These are phyloP conservation scores for Kalanchoe fedtschenkoi DNA, from an alignment of 164 flowering plant species.

Conservation along the genomic window DNA sequence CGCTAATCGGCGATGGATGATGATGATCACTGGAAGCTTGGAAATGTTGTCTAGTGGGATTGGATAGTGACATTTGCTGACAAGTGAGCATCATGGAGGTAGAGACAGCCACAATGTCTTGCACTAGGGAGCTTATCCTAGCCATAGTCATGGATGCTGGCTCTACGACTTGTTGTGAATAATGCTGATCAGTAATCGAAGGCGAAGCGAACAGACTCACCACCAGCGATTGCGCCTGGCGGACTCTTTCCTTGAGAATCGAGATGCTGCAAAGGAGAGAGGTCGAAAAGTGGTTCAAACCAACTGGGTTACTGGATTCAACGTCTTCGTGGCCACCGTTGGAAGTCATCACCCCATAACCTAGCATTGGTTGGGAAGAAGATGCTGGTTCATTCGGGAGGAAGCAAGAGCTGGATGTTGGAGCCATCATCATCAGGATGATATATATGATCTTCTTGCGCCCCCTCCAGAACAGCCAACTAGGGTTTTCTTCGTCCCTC, in stretches of 20 bases:
- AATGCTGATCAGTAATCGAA: conserved; percentile 4
- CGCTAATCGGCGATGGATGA: background rate
- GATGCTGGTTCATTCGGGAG: background rate
- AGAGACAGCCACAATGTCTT: conserved; percentile 50
- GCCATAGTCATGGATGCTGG: conserved; percentile 25
- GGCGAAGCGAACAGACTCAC: conserved; percentile 19
- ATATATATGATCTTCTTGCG: too few relatives aligned
- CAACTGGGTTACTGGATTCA: conserved; percentile 13
- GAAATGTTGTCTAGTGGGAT: background rate
- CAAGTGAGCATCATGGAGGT: conserved; percentile 61
- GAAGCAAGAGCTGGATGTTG: background rate
- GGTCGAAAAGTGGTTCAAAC: conserved; percentile 11
- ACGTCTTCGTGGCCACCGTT: conserved; percentile 12
- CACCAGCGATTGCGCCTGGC: conserved; percentile 42
- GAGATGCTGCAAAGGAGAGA: conserved; percentile 45
- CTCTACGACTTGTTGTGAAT: too few relatives aligned
- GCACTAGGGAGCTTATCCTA: conserved; percentile 32
- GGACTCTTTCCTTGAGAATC: conserved; percentile 43
- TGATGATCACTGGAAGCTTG: background rate
- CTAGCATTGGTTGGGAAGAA: background rate
- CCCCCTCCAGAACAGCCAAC: too few relatives aligned
- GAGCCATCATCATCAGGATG: too few relatives aligned
- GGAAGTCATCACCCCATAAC: conserved; percentile 10
- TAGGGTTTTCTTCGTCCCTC: background rate
- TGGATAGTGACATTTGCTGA: conserved; percentile 26